Base-by-base conservation (phyloP, 345 rosid species). In the Carallia pectinifolia region DNA sequence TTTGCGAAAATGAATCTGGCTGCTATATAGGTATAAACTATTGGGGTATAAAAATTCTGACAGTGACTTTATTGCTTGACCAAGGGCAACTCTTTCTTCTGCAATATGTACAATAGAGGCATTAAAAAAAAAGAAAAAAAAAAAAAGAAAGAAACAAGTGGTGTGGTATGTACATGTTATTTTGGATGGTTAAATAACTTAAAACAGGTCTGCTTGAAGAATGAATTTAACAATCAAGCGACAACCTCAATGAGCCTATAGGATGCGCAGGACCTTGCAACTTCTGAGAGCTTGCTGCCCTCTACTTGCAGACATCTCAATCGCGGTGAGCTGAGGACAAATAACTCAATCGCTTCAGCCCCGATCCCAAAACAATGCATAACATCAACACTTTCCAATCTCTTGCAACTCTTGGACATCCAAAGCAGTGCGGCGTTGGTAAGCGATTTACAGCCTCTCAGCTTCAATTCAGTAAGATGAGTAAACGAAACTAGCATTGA, bases 401-500 rank as follows among this genome's bases (percentile, higher is more conserved):
- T 61, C 75, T 70, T 84, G 81, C 96, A 91, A 54, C 77, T 79
- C 76, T 76, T 93, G 27, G 70, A 70, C 71, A 91, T 60, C 6
- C 81, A 83, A 61, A 74, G 33, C 76, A 89, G 59, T 31, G 89
- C 77, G 10, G 30, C 53, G 19, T 74, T 73, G 2, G 87, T 82
- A 60, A 93, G 79, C 54, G 83, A 70, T 60, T 80, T 79, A 60
- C 98, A 93, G 0, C 89, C 94, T 76, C 93, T 86, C 63, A 93
- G 33, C 73, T 72, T 82, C 84, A 93, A 61, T 59, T 91, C 96
- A 52, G 74, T 64, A 74, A 93, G 69, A 61, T 34, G 17, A 53
- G 63, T 59, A 52, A 96, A 88, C 4, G 97, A 93, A 77, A 75
- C 91, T 13, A 93, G 64, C 94, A 91, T 88, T 0, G 94, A 85